Evolutionary conservation across 441 rosid species (phyloP), one percentile per base, ranked within the genome.

Genomic region (Arabidopsis hybrid): DNA sequence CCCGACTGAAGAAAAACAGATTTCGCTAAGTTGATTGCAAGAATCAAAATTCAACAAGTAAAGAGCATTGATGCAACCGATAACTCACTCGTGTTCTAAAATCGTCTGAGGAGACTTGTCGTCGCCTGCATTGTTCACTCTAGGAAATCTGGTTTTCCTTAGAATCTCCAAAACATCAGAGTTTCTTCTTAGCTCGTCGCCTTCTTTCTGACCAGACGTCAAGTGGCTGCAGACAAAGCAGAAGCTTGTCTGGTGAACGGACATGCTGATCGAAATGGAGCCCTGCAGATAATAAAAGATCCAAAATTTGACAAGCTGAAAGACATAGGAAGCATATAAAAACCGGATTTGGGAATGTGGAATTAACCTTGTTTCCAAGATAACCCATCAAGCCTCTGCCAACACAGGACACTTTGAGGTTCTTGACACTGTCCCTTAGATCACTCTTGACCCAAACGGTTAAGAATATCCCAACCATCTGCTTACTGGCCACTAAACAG

Each of bases 81-180:
- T 16, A 67, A 49, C 90, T 83, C 83, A 96, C 99, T 93, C 98
- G 58, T 96, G 98, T 52, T 90, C 96, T 16, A 96, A 80, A 79
- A 96, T 91, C 43, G 93, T 87, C 79, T 88, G 90, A 50, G 99
- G 99, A 55, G 99, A 91, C 49, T 84, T 85, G 49, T 89, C 92
- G 40, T 90, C 87, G 13, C 80, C 83, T 34, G 75, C 65, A 53
- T 85, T 85, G 79, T 85, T 84, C 69, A 96, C 93, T 74, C 87
- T 79, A 6, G 99, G 98, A 79, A 96, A 96, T 73, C 97, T 90
- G 3, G 99, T 96, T 83, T 96, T 96, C 81, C 87, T 83, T 40
- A 96, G 91, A 71, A 96, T 96, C 88, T 96, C 98, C 94, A 93
- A 77, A 40, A 96, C 99, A 78, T 96, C 98, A 34, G 99, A 90